phyloP scores from a whole-genome alignment of 2,329 filamentous ascomycete genomes.

The Raffaelea ambrosiae region DNA sequence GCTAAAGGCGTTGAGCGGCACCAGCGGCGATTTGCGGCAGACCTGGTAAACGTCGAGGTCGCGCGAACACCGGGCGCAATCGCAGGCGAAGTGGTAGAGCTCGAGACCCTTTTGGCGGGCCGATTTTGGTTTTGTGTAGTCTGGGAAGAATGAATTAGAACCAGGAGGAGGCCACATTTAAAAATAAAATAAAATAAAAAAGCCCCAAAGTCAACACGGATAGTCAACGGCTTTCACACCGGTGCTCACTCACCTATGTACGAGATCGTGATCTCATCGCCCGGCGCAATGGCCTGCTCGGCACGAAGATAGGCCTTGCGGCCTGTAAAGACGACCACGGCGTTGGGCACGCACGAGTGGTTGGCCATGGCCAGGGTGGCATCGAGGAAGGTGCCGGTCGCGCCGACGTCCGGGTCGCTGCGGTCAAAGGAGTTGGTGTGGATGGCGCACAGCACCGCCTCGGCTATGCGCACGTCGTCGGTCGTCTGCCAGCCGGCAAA shows the following conservation, averaged over 20 bases:
- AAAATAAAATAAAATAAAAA: no score
- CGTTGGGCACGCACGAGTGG: constrained; percentile 54
- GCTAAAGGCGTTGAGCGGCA: constrained; percentile 36
- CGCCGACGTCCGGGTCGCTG: constrained; percentile 41
- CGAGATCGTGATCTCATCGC: constrained; percentile 52
- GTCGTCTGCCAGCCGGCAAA: constrained; percentile 31
- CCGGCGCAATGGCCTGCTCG: constrained; percentile 36
- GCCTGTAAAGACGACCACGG: constrained; percentile 46
- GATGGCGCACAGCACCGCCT: constrained; percentile 46
- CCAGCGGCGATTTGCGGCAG: constrained; percentile 29
- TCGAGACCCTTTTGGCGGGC: constrained; percentile 33
- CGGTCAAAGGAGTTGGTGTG: constrained; percentile 55
- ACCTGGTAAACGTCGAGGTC: constrained; percentile 48
- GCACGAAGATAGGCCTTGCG: constrained; percentile 43
- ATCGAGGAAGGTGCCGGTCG: constrained; percentile 48
- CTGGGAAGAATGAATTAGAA: no score
- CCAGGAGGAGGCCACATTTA: neutral
- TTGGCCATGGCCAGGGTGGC: constrained; percentile 50
- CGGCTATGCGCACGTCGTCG: constrained; percentile 28
- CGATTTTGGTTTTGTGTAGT: constrained; percentile 35
- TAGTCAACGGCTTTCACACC: no score
- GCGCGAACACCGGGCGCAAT: constrained; percentile 38
- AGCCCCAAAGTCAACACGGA: no score
- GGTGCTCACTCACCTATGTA: constrained; percentile 42
- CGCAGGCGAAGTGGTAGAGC: constrained; percentile 45